A percentile compares a stretch with the other conserved stretches of the same genome.
Conservation (phyloP, 2,329 filamentous ascomycete genomes). For the Exophiala viscosa region DNA sequence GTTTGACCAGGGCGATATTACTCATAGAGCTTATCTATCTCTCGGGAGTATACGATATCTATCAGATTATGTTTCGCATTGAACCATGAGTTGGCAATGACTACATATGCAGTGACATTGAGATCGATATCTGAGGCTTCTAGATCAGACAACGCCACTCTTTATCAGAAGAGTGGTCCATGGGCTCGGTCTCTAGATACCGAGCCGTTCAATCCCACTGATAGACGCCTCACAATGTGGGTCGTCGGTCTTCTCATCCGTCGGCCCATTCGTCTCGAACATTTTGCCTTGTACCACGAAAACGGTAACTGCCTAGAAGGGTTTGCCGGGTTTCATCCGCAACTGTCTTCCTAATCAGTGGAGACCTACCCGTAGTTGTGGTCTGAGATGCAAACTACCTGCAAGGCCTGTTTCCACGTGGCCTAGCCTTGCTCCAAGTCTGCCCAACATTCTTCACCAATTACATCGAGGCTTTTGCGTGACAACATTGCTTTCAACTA, state of each 20-base stretch:
- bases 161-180: background rate
- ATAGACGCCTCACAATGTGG: background rate
- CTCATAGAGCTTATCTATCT: background rate
- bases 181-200: background rate
- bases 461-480: background rate
- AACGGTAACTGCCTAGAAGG: constrained; percentile 3
- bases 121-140: too few species aligned
- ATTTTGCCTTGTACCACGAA: background rate
- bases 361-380: background rate
- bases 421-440: background rate
- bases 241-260: background rate
- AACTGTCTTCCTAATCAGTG: background rate
- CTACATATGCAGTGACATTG: too few species aligned
- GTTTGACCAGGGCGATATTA: background rate
- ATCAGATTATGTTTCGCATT: too few species aligned
- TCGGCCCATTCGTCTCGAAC: background rate
- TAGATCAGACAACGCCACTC: too few species aligned
- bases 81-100: too few species aligned
- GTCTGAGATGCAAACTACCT: background rate
- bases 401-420: background rate
- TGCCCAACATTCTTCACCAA: background rate
- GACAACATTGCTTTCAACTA: background rate
- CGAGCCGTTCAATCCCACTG: background rate
- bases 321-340: background rate
- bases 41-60: too few species aligned